phyloP scores from a whole-genome alignment of 1,284 basidiomycete genomes.

The Puccinia horiana region DNA sequence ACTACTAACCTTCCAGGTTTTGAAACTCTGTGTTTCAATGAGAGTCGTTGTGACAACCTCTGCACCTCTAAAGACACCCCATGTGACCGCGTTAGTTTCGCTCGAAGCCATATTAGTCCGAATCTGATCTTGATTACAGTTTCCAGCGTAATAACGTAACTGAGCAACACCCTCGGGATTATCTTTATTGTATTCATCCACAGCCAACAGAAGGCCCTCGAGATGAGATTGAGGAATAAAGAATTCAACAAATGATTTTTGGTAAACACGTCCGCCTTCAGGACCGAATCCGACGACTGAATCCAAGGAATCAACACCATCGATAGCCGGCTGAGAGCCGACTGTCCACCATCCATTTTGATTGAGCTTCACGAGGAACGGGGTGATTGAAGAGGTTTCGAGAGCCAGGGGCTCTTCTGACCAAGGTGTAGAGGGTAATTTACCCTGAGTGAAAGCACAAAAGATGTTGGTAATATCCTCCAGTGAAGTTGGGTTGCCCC shows the following conservation, averaged over 20 bases:
- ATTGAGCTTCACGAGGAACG: slow-evolving; percentile 76
- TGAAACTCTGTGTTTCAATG: slow-evolving; percentile 61
- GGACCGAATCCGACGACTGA: slow-evolving; percentile 89
- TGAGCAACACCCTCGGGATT: slow-evolving; percentile 64
- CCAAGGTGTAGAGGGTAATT: slow-evolving; percentile 78
- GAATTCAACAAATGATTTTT: slow-evolving; percentile 97
- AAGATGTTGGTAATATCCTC: slow-evolving; percentile 79
- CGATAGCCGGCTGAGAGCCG: slow-evolving; percentile 90
- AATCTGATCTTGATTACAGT: slow-evolving; percentile 61
- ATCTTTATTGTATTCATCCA: slow-evolving; percentile 67
- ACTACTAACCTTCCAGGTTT: slow-evolving; percentile 64
- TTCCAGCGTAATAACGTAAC: slow-evolving; percentile 84
- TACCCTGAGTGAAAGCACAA: slow-evolving; percentile 71
- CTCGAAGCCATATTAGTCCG: slow-evolving; percentile 58
- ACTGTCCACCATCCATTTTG: slow-evolving; percentile 86
- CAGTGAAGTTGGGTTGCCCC: slow-evolving; percentile 74
- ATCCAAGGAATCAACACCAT: slow-evolving; percentile 65
- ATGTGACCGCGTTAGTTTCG: slow-evolving; percentile 62
- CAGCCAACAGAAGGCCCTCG: slow-evolving; percentile 56
- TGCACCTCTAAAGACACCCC: slow-evolving; percentile 61
- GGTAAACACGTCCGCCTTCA: slow-evolving; percentile 85
- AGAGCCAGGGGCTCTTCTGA: slow-evolving; percentile 78
- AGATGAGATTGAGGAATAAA: slow-evolving; percentile 74
- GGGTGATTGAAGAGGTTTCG: slow-evolving; percentile 80
- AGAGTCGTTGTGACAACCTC: slow-evolving; percentile 62